A percentile compares a stretch with the other conserved stretches of the same genome.
phyloP scores from a whole-genome alignment of 2,329 filamentous ascomycete genomes.

The Neonectria punicea region DNA sequence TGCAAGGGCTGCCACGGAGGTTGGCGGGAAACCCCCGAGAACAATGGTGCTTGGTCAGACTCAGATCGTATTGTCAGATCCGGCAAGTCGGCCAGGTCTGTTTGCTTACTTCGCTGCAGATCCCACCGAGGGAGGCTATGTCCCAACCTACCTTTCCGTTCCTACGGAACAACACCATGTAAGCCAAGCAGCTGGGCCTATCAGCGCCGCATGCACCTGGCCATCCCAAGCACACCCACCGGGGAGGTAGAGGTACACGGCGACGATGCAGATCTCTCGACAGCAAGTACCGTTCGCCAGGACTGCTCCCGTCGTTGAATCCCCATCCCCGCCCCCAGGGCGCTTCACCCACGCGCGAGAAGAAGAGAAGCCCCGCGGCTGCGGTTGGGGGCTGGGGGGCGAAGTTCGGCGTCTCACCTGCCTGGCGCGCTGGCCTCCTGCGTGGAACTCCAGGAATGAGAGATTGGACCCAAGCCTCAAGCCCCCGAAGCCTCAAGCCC shows the following conservation, averaged over 20 bases:
- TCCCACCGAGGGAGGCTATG: slow-evolving; percentile 10
- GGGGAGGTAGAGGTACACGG: slow-evolving; percentile 7
- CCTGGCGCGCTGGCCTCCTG: too few species aligned
- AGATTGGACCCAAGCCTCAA: neutral
- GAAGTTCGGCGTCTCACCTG: neutral
- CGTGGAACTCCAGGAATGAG: slow-evolving; percentile 6
- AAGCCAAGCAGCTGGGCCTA: neutral
- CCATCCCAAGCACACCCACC: slow-evolving; percentile 6
- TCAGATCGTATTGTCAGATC: slow-evolving; percentile 7
- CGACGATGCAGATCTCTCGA: neutral
- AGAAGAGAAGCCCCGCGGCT: neutral
- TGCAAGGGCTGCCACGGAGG: neutral
- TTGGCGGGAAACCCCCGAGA: neutral
- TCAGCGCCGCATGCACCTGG: neutral
- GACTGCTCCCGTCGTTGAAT: neutral
- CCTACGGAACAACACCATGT: neutral
- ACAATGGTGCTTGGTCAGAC: neutral
- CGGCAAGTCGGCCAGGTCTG: neutral
- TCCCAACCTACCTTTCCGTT: neutral
- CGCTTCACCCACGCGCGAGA: neutral
- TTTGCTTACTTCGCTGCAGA: slow-evolving; percentile 9
- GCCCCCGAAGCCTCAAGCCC: slow-evolving; percentile 2
- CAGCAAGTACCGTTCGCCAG: slow-evolving; percentile 18
- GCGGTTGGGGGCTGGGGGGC: slow-evolving; percentile 15
- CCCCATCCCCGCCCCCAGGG: too few species aligned